phyloP scores from a whole-genome alignment of 169 alveolate species.

The Plasmodium relictum region DNA sequence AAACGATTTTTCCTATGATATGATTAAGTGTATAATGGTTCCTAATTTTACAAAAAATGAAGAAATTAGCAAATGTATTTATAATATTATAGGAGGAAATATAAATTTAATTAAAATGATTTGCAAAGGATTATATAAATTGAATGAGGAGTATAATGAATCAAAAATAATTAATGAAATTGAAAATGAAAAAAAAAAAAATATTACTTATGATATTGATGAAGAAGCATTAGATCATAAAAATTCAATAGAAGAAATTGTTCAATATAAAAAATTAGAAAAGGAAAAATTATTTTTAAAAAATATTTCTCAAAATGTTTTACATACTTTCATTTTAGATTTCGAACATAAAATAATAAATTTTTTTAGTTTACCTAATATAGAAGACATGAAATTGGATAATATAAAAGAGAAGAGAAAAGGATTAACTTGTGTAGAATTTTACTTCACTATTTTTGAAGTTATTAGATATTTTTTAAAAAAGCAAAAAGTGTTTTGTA shows the following conservation, averaged over 20 bases:
- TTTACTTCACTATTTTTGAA: slow-evolving; percentile 62
- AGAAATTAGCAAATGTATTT: slow-evolving; percentile 33
- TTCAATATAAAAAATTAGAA: slow-evolving; percentile 23
- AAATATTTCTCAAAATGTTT: slow-evolving; percentile 37
- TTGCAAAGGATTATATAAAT: slow-evolving; percentile 26
- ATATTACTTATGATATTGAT: slow-evolving; percentile 62
- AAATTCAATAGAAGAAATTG: slow-evolving; percentile 45
- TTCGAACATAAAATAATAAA: slow-evolving; percentile 29
- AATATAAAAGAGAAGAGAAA: neutral
- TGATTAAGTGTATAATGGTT: slow-evolving; percentile 32
- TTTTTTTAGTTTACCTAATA: slow-evolving; percentile 34
- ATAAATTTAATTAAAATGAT: slow-evolving; percentile 20
- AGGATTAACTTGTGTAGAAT: slow-evolving; percentile 30
- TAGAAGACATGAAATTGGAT: slow-evolving; percentile 19
- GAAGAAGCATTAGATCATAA: slow-evolving; percentile 17
- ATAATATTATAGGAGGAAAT: slow-evolving; percentile 47
- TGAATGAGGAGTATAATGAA: slow-evolving; percentile 25
- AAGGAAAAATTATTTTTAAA: slow-evolving; percentile 42
- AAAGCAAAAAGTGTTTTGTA: slow-evolving; percentile 53
- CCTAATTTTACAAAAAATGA: slow-evolving; percentile 34
- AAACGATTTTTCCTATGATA: slow-evolving; percentile 46
- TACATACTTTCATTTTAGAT: slow-evolving; percentile 43
- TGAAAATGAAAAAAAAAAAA: slow-evolving; percentile 35
- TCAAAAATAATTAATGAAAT: slow-evolving; percentile 20
- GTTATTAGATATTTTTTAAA: slow-evolving; percentile 46